Conservation (phyloP, 2,329 filamentous ascomycete species). For the Huntiella moniliformis region DNA sequence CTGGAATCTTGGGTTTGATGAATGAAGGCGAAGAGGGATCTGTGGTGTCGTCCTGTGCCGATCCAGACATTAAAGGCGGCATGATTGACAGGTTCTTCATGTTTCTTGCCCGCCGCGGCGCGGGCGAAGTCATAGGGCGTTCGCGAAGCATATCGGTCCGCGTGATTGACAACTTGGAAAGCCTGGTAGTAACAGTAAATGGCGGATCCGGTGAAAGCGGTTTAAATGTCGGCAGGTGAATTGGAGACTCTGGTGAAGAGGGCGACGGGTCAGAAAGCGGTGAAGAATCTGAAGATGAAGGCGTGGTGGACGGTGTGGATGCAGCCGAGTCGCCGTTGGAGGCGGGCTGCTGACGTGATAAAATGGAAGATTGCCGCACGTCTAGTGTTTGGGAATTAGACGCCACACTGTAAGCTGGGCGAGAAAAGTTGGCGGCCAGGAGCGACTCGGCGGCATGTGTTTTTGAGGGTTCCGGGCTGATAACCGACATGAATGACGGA, state of each 20-base stretch:
- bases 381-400: too few relatives aligned
- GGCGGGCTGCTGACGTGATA: slow-evolving; percentile 23
- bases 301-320: slow-evolving; percentile 84
- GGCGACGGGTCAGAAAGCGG: slow-evolving; percentile 80
- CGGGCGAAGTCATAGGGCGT: slow-evolving; percentile 48
- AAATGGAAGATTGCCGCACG: slow-evolving; percentile 51
- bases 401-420: too few relatives aligned
- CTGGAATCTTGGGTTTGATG: slow-evolving; percentile 58
- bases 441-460: not conserved
- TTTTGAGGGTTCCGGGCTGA: slow-evolving; percentile 34
- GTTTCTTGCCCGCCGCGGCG: slow-evolving; percentile 56
- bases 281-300: slow-evolving; percentile 82
- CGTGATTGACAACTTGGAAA: slow-evolving; percentile 24
- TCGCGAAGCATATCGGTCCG: slow-evolving; percentile 21
- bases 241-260: slow-evolving; percentile 78
- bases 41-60: slow-evolving; percentile 28
- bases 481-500: slow-evolving; percentile 60
- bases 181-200: slow-evolving; percentile 21
- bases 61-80: slow-evolving; percentile 29
- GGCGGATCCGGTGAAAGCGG: slow-evolving; percentile 47
- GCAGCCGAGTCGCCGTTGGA: slow-evolving; percentile 51
- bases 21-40: slow-evolving; percentile 59
- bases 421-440: slow-evolving; percentile 44
- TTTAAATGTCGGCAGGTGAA: slow-evolving; percentile 51
- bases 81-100: slow-evolving; percentile 73